Base-by-base conservation (phyloP, 768 basidiomycete species). In the Hygrophorus pudorinus region DNA sequence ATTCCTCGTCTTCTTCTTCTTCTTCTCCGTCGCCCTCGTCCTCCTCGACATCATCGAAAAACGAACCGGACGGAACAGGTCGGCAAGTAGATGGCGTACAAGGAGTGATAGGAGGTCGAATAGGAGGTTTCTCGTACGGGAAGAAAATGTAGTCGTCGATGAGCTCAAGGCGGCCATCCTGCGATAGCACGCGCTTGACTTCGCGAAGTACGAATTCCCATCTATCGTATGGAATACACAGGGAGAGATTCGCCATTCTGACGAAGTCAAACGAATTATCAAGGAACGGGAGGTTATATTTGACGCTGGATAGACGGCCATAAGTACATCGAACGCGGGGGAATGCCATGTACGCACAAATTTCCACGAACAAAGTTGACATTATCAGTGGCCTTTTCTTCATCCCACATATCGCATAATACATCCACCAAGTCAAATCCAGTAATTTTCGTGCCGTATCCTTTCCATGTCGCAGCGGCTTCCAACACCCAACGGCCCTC, bases 121-220 rank as follows among this genome's bases (percentile, higher is more conserved):
- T 10, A 21, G 52, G 51, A 10, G 56, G 41, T 42, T 60, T 57
- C 24, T 70, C 65, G 46, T 75, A 77, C 1, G 84, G 79, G 52
- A 85, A 85, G 50, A 73, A 58, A 28, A 83, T 62, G 51, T 81
- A 63, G 58, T 89, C 85, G 58, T 86, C 82, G 41, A 89, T 76
- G 38, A 87, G 53, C 57, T 90, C 87, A 2, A 89, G 62, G 7
- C 74, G 71, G 3, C 87, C 86, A 12, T 69, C 74, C 5, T 65
- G 65, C 10, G 61, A 64, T 11, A 89, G 65, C 8, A 89, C 70
- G 18, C 87, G 79, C 12, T 68, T 59, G 4, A 71, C 73, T 68
- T 90, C 81, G 0, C 55, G 50, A 14, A 89, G 46, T 9, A 89
- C 62, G 13, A 61, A 60, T 27, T 70, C 62, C 86, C 86, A 89